Conservation (phyloP, 2,329 filamentous ascomycete species). For the Hymenoscyphus occultus region DNA sequence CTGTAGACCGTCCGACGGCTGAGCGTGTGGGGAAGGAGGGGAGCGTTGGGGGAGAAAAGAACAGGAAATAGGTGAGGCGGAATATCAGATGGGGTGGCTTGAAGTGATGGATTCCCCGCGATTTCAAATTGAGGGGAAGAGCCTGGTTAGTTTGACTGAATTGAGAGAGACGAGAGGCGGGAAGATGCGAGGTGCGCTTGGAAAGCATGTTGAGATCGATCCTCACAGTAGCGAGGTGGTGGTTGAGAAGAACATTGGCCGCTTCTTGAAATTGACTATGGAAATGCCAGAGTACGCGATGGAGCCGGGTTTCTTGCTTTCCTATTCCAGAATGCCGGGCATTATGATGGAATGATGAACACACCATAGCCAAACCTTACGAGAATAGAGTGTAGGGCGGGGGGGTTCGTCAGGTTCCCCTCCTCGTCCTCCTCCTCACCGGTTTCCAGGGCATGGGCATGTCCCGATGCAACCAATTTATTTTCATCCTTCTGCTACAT, state of each 20-base stretch:
- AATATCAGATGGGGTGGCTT: neutral
- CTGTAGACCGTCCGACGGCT: neutral
- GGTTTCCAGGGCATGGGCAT: conserved; percentile 2
- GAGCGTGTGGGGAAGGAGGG: neutral
- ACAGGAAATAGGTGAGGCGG: neutral
- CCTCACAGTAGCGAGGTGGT: neutral
- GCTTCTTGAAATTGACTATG: neutral
- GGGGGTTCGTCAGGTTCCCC: neutral
- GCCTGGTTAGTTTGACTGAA: neutral
- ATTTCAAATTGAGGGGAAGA: conserved; percentile 1
- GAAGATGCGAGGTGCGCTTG: neutral
- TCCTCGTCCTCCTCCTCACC: neutral
- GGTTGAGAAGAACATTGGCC: conserved; percentile 1
- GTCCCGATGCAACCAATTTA: conserved; percentile 5
- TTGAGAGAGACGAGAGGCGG: conserved; percentile 10
- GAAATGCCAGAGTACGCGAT: neutral
- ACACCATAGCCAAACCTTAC: neutral
- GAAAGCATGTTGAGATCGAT: neutral
- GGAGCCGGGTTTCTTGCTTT: neutral
- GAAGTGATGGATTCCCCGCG: conserved; percentile 2
- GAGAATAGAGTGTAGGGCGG: conserved; percentile 1
- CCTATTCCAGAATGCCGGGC: neutral
- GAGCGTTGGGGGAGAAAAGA: neutral
- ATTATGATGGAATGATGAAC: neutral
- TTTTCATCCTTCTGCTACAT: neutral